These are phyloP conservation scores for Gautieria morchelliformis DNA, from an alignment of 768 basidiomycete genomes.

Conservation along the genomic window DNA sequence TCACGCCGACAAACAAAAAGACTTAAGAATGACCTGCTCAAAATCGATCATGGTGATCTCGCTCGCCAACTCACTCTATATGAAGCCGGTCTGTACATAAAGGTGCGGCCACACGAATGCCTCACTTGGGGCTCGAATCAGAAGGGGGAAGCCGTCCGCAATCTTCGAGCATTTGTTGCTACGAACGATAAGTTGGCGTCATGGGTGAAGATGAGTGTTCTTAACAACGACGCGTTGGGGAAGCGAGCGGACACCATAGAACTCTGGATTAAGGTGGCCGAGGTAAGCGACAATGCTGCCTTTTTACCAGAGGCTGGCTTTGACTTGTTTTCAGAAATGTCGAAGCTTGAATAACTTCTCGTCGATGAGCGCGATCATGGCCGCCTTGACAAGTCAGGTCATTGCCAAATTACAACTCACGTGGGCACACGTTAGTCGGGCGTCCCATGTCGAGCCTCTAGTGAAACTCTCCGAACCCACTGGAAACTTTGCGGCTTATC, in stretches of 20 bases:
- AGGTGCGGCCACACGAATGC: conserved; percentile 67
- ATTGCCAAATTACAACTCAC: conserved; percentile 50
- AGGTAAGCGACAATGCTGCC: conserved; percentile 36
- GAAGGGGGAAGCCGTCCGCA: conserved; percentile 24
- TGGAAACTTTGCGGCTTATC: conserved; percentile 48
- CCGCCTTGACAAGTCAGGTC: conserved; percentile 50
- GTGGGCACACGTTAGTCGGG: conserved; percentile 54
- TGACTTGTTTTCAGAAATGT: conserved; percentile 43
- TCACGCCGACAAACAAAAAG: conserved; percentile 32
- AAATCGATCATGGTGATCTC: conserved; percentile 57
- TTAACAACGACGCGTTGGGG: conserved; percentile 39
- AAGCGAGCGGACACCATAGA: conserved; percentile 53
- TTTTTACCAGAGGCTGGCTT: conserved; percentile 3
- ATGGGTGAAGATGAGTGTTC: conserved; percentile 60
- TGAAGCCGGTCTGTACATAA: conserved; percentile 60
- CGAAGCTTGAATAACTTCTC: conserved; percentile 53
- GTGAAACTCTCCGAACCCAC: conserved; percentile 49
- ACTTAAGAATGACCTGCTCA: conserved; percentile 51
- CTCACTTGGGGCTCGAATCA: conserved; percentile 44
- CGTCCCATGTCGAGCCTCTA: conserved; percentile 41
- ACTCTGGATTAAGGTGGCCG: conserved; percentile 71
- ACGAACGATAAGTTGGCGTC: conserved; percentile 52
- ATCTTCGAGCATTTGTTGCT: conserved; percentile 33
- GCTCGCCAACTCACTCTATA: conserved; percentile 77
- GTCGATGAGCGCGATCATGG: conserved; percentile 58